phyloP scores from a whole-genome alignment of 495 filamentous ascomycete species.

The Delitschia confertaspora region DNA sequence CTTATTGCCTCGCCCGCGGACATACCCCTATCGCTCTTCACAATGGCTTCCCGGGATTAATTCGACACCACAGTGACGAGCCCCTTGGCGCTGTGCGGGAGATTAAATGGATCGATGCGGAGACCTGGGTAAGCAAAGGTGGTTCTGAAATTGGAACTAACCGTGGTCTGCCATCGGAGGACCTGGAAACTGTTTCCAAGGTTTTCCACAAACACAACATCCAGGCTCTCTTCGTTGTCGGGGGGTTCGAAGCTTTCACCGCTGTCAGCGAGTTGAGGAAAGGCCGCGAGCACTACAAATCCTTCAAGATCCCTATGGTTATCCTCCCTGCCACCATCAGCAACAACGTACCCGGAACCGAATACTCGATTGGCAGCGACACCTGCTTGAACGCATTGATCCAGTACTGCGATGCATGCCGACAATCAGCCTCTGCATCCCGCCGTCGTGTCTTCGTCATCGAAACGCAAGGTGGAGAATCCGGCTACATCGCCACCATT shows the following conservation, averaged over 20 bases:
- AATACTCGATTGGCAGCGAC: slow-evolving; percentile 94
- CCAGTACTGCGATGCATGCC: slow-evolving; percentile 92
- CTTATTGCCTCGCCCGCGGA: slow-evolving; percentile 90
- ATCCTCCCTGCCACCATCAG: slow-evolving; percentile 93
- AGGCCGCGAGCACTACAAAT: slow-evolving; percentile 65
- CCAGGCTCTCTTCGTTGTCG: slow-evolving; percentile 84
- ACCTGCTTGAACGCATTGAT: slow-evolving; percentile 97
- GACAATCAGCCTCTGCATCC: slow-evolving; percentile 89
- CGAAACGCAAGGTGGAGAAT: slow-evolving; percentile 92
- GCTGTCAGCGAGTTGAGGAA: slow-evolving; percentile 77
- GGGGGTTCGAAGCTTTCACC: slow-evolving; percentile 96
- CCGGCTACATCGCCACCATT: slow-evolving; percentile 87
- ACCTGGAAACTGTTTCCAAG: slow-evolving; percentile 71
- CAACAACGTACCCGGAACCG: slow-evolving; percentile 96
- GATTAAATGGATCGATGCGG: slow-evolving; percentile 86
- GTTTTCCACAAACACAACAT: slow-evolving; percentile 81
- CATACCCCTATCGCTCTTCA: slow-evolving; percentile 87
- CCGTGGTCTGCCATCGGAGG: slow-evolving; percentile 76
- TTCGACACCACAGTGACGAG: slow-evolving; percentile 76
- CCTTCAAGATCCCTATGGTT: slow-evolving; percentile 88
- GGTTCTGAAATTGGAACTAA: slow-evolving; percentile 98
- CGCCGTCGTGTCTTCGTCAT: slow-evolving; percentile 93
- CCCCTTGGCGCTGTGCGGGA: slow-evolving; percentile 75
- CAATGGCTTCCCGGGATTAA: slow-evolving; percentile 94
- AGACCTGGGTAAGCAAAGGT: slow-evolving; percentile 90